Evolutionary conservation across 768 basidiomycete genomes (phyloP), one percentile per base, ranked within the genome.

Genomic region (Leccinum imitatum): DNA sequence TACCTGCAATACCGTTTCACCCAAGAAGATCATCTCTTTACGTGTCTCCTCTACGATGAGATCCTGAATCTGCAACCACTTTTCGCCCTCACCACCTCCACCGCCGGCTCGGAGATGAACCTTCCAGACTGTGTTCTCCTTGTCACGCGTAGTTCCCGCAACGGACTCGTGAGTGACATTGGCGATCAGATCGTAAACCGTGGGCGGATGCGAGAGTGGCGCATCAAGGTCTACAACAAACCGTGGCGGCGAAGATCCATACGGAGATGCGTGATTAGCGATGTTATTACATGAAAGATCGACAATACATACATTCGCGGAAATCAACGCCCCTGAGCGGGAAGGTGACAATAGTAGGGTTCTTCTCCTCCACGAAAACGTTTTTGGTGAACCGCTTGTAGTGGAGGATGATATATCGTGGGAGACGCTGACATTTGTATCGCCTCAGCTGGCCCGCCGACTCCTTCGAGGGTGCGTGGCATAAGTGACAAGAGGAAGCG

Each of bases 311-410:
- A 97, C 97, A 98, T 53, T 94, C 94, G 67, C 78, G 79, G 73
- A 99, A 89, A 74, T 99, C 96, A 19, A 98, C 82, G 4, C 96
- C 95, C 59, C 91, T 84, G 25, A 98, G 79, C 3, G 96, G 96
- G 69, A 97, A 99, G 71, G 96, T 99, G 65, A 99, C 91, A 61
- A 99, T 95, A 1, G 97, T 99, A 8, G 96, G 96, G 69, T 99
- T 99, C 76, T 97, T 97, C 75, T 99, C 97, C 74, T 98, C 96
- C 6, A 98, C 95, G 67, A 98, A 98, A 55, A 82, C 82, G 73
- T 98, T 99, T 73, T 92, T 97, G 23, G 93, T 95, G 77, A 98
- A 99, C 41, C 97, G 86, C 73, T 95, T 98, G 81, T 90, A 95
- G 72, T 96, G 92, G 19, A 98, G 79, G 67, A 98, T 90, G 68